A percentile compares a stretch with the other conserved stretches of the same genome.
These are phyloP conservation scores for Cladosporium halotolerans DNA, from an alignment of 2,329 filamentous ascomycete genomes.

Conservation along the genomic window DNA sequence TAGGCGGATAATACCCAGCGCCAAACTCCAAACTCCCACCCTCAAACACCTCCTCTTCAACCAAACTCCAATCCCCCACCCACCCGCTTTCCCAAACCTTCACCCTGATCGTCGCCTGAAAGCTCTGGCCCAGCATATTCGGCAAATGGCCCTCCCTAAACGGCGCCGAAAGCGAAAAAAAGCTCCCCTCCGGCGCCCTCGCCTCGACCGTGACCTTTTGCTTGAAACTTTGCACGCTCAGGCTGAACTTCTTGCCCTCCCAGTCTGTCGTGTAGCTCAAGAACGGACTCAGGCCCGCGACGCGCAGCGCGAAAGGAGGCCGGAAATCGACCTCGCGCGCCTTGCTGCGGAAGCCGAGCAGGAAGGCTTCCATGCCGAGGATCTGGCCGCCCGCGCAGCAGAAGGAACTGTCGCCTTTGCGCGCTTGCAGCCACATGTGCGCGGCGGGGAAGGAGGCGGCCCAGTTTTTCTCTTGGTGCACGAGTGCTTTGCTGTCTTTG, in stretches of 20 bases:
- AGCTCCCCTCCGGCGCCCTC: constrained; percentile 36
- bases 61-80: constrained; percentile 36
- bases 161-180: constrained; percentile 42
- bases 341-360: constrained; percentile 40
- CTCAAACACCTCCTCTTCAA: constrained; percentile 37
- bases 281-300: constrained; percentile 36
- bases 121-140: constrained; percentile 43
- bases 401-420: constrained; percentile 25
- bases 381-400: constrained; percentile 36
- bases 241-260: constrained; percentile 33
- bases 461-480: constrained; percentile 50
- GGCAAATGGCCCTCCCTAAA: constrained; percentile 41
- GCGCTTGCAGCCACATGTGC: constrained; percentile 38
- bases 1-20: constrained; percentile 40
- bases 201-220: constrained; percentile 38
- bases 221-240: constrained; percentile 35
- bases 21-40: constrained; percentile 45
- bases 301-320: constrained; percentile 38
- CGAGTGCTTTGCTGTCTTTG: constrained; percentile 30
- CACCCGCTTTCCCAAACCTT: constrained; percentile 35
- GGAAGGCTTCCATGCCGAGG: constrained; percentile 39
- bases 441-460: constrained; percentile 40
- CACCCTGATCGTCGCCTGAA: constrained; percentile 40
- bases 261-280: constrained; percentile 38
- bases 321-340: constrained; percentile 36